These are phyloP conservation scores for Salinomyces thailandicus DNA, from an alignment of 2,329 filamentous ascomycete genomes.

Conservation along the genomic window DNA sequence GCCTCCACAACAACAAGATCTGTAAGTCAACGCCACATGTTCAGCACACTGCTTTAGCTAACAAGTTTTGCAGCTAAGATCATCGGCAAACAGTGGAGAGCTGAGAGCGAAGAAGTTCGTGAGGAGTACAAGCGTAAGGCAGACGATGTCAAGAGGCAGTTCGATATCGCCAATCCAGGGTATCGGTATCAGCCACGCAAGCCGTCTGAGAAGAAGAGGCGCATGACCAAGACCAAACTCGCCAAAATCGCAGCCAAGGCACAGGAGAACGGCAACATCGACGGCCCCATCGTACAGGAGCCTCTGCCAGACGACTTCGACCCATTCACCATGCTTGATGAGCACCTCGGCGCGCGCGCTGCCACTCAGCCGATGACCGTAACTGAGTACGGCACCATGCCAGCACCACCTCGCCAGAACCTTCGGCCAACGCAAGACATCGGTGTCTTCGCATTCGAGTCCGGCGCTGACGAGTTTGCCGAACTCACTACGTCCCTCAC, in stretches of 20 bases:
- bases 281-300: conserved; percentile 1
- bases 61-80: conserved; percentile 24
- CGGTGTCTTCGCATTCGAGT: background rate
- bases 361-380: background rate
- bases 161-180: conserved; percentile 31
- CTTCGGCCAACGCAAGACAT: background rate
- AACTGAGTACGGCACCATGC: background rate
- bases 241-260: conserved; percentile 12
- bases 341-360: background rate
- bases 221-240: conserved; percentile 30
- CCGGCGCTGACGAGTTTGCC: background rate
- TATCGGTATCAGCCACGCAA: conserved; percentile 40
- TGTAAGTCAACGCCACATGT: conserved; percentile 29
- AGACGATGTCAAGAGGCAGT: conserved; percentile 30
- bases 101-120: conserved; percentile 28
- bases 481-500: background rate
- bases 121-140: conserved; percentile 30
- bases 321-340: conserved; percentile 5
- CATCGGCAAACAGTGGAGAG: conserved; percentile 34
- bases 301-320: conserved; percentile 7
- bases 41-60: conserved; percentile 9
- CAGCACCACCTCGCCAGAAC: background rate
- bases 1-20: conserved; percentile 36
- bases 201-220: conserved; percentile 36
- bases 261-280: background rate